Percentiles rank a stretch among this genome's conserved stretches.
Evolutionary conservation across 176 grass and related monocot genomes (phyloP).

Genomic region (Ensete ventricosum): DNA sequence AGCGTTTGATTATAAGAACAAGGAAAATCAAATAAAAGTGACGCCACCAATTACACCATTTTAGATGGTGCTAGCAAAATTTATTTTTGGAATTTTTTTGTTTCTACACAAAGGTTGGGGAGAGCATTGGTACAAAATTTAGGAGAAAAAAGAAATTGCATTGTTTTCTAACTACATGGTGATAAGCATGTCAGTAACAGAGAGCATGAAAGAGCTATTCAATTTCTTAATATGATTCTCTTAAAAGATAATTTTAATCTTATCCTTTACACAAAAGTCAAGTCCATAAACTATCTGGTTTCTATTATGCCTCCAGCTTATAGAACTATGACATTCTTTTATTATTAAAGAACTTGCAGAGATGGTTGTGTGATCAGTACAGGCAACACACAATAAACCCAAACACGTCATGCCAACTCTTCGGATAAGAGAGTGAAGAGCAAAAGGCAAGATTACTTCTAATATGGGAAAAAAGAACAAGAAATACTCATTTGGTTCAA

Average conservation of each 20-base stretch:
- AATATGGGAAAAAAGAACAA: not conserved
- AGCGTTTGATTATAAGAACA: no score
- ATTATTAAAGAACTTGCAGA: no score
- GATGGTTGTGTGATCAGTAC: not conserved
- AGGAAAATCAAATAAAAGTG: no score
- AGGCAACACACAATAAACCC: not conserved
- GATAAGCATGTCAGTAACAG: not conserved
- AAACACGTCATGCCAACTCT: not conserved
- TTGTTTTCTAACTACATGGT: not conserved
- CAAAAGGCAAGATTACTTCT: not conserved
- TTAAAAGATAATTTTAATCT: no score
- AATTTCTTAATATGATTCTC: not conserved
- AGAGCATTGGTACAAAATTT: not conserved
- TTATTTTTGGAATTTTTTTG: not conserved
- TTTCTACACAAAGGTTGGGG: not conserved
- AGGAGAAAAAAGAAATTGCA: not conserved
- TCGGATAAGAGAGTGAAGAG: not conserved
- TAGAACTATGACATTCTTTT: no score
- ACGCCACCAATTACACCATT: no score
- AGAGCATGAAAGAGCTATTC: not conserved
- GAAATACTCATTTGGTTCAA: no score
- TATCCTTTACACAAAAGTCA: no score
- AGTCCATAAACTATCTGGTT: no score
- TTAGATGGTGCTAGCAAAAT: no score
- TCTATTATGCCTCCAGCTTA: no score